Base-by-base conservation (phyloP, 306 rosid species). In the Cotoneaster glaucophyllus region DNA sequence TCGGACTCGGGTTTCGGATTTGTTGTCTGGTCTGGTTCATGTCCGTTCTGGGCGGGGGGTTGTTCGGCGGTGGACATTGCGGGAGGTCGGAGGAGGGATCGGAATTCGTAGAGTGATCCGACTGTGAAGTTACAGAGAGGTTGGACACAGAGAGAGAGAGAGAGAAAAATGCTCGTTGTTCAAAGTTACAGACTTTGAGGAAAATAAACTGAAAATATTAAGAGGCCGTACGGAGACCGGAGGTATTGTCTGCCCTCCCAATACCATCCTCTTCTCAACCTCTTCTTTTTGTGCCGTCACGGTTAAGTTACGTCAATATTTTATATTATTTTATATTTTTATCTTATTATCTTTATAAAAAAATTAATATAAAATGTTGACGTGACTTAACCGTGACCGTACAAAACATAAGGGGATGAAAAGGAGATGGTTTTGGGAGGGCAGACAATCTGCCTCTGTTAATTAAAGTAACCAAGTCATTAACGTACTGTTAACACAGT, bases 41-140 rank as follows among this genome's bases (percentile, higher is more conserved):
- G 41, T 67, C 81, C 78, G 61, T 80, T 82, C 56, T 71, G 86
- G 69, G 82, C 22, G 45, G 24, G 77, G 14, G 80, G 78, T 32
- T 85, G 82, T 43, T 82, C 87, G 34, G 76, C 50, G 68, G 68
- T 31, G 4, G 88, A 79, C 90, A 87, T 87, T 67, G 77, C 74
- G 79, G 64, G 68, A 70, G 74, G 41, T 56, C 26, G 76, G 56
- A 61, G 18, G 69, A 39, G 64, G 37, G 73, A 63, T 59, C 31
- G 65, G 78, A 65, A 65, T 57, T 14, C 29, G 8, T 66, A 11
- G 67, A 26, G 21, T 56, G 52, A 75, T 70, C 54, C 19, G 24
- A 12, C 48, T 45, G 74, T 11, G 31, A 26, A 19, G 18, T 11
- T 5, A 9, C 22, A 13, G 39, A 74, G 34, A 67, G 74, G 78